A percentile compares a stretch with the other conserved stretches of the same genome.
Conservation (phyloP, 2,329 filamentous ascomycete genomes). For the Colletotrichum horii region DNA sequence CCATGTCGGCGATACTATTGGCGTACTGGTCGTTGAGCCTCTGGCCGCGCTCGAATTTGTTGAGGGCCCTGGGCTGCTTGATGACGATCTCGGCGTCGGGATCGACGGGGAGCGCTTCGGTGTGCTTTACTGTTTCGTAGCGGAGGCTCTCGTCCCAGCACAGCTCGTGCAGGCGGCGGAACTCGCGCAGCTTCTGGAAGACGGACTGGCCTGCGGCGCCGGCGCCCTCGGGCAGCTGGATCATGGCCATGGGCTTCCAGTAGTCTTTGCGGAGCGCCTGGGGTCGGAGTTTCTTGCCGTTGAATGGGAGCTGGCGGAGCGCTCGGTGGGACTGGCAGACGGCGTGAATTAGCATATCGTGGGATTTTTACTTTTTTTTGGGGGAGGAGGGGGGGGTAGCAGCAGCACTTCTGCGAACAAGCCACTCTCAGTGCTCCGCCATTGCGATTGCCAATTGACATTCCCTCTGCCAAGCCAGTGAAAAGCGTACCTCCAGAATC, state of each 20-base stretch:
- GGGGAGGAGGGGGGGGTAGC: background rate
- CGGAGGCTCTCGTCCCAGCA: slow-evolving; percentile 58
- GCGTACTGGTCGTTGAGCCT: slow-evolving; percentile 65
- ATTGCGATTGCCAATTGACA: background rate
- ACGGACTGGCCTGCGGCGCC: slow-evolving; percentile 62
- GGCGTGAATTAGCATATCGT: background rate
- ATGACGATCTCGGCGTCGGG: too few relatives aligned
- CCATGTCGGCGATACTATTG: slow-evolving; percentile 69
- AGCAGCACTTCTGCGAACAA: background rate
- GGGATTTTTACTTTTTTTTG: background rate
- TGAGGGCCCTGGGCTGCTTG: too few relatives aligned
- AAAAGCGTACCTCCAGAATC: slow-evolving; percentile 46
- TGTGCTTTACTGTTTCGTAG: background rate
- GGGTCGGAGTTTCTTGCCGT: slow-evolving; percentile 71
- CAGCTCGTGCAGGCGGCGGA: slow-evolving; percentile 66
- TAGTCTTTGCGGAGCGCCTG: slow-evolving; percentile 70
- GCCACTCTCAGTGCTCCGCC: background rate
- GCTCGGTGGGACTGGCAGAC: slow-evolving; percentile 44
- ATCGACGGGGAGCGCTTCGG: slow-evolving; percentile 1
- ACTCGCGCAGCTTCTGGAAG: slow-evolving; percentile 69
- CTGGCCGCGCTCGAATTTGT: slow-evolving; percentile 50
- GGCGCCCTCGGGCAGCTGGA: slow-evolving; percentile 59
- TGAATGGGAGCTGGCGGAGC: slow-evolving; percentile 66
- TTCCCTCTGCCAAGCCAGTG: background rate
- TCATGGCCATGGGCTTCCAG: slow-evolving; percentile 66